Conservation (phyloP, 306 rosid genomes). For the Quercus cerris region DNA sequence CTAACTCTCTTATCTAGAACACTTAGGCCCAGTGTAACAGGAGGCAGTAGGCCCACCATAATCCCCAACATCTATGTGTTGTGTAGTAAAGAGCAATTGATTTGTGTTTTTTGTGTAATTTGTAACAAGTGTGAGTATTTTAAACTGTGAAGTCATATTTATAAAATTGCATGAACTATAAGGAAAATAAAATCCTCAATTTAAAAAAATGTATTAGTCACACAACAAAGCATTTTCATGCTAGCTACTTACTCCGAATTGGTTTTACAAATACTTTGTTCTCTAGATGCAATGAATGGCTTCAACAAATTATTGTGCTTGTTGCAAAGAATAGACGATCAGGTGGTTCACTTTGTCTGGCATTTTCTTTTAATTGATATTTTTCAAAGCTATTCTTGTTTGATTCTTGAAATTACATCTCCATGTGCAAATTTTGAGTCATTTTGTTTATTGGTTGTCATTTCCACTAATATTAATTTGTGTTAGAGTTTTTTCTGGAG, state of each 20-base stretch:
- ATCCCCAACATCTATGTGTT: too few species aligned
- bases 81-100: too few species aligned
- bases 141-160: too few species aligned
- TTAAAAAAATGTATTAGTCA: not conserved
- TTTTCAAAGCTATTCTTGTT: not conserved
- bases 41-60: too few species aligned
- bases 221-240: not conserved
- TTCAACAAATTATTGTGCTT: not conserved
- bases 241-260: not conserved
- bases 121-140: too few species aligned
- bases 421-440: not conserved
- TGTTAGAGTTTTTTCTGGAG: too few species aligned
- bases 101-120: too few species aligned
- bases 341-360: not conserved
- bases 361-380: not conserved
- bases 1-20: too few species aligned
- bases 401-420: constrained; percentile 1
- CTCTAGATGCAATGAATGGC: not conserved
- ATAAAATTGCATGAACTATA: not conserved
- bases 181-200: not conserved
- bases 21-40: too few species aligned
- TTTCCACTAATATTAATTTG: too few species aligned
- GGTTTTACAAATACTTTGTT: not conserved
- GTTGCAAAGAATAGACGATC: not conserved
- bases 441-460: too few species aligned